Evolutionary conservation across 2,329 filamentous ascomycete genomes (phyloP).

Genomic region (Xylogone sp.): DNA sequence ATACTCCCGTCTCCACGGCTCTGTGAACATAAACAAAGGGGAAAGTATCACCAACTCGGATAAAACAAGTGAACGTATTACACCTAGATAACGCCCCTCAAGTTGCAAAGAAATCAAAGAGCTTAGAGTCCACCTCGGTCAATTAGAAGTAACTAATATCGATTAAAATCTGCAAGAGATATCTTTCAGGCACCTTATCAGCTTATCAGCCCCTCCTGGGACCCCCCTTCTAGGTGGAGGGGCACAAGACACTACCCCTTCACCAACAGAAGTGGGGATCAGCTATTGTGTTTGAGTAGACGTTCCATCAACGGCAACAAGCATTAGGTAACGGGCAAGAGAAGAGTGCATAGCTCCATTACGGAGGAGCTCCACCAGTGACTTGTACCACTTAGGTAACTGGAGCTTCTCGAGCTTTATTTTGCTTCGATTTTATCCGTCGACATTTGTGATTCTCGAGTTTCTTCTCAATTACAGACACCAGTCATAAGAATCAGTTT

Average conservation of each 20-base stretch:
- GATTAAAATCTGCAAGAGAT: neutral
- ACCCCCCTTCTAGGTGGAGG: neutral
- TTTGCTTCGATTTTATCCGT: too few species aligned
- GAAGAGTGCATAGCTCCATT: neutral
- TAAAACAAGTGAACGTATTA: too few species aligned
- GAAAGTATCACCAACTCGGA: too few species aligned
- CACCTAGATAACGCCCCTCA: too few species aligned
- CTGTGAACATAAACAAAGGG: too few species aligned
- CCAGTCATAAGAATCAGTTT: too few species aligned
- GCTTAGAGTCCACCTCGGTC: neutral
- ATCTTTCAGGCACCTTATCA: constrained; percentile 1
- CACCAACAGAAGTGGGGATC: neutral
- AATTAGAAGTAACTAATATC: neutral
- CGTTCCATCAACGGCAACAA: neutral
- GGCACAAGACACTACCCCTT: neutral
- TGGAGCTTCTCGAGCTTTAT: neutral
- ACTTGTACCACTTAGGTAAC: neutral
- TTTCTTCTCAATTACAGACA: too few species aligned
- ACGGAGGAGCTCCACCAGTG: neutral
- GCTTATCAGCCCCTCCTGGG: constrained; percentile 1
- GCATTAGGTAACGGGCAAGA: neutral
- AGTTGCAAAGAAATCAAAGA: neutral
- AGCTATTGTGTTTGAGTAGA: neutral
- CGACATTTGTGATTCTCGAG: too few species aligned
- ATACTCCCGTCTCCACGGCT: too few species aligned